Evolutionary conservation across 2,329 filamentous ascomycete species (phyloP), one percentile per base, ranked within the genome.

Genomic region (Apiospora saccharicola): DNA sequence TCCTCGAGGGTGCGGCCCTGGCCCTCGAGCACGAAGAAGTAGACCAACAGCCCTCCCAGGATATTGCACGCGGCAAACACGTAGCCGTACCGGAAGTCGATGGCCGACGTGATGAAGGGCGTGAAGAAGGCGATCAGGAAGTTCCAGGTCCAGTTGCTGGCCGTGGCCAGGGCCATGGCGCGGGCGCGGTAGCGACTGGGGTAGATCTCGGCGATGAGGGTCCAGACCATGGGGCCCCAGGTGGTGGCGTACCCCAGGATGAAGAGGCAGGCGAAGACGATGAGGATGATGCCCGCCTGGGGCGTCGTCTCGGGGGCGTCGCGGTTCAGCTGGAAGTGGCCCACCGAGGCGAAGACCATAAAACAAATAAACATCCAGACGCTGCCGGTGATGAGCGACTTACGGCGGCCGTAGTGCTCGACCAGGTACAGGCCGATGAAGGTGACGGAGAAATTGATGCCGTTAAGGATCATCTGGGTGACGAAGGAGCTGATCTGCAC

Each of bases 71-170:
- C 91, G 0, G 92, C 93, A 80, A 95, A 95, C 43, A 95, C 90
- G 75, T 94, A 93, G 2, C 93, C 93, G 77, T 93, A 94, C 1
- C 86, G 86, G 81, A 92, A 95, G 75, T 92, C 89, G 71, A 95
- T 95, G 4, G 88, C 88, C 0, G 86, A 83, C 0, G 91, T 93
- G 79, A 95, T 95, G 81, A 94, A 95, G 0, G 93, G 92, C 0
- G 93, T 94, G 84, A 94, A 94, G 85, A 95, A 95, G 0, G 89
- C 90, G 73, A 91, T 87, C 75, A 93, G 85, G 82, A 95, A 95
- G 81, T 94, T 93, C 90, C 91, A 94, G 44, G 86, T 84, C 90
- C 90, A 92, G 81, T 92, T 92, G 76, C 86, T 87, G 0, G 89
- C 86, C 0, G 90, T 92, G 0, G 89, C 86, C 1, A 91, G 79